These are phyloP conservation scores for Pouteria glomerata DNA, from an alignment of 148 eudicot genomes.

Conservation along the genomic window DNA sequence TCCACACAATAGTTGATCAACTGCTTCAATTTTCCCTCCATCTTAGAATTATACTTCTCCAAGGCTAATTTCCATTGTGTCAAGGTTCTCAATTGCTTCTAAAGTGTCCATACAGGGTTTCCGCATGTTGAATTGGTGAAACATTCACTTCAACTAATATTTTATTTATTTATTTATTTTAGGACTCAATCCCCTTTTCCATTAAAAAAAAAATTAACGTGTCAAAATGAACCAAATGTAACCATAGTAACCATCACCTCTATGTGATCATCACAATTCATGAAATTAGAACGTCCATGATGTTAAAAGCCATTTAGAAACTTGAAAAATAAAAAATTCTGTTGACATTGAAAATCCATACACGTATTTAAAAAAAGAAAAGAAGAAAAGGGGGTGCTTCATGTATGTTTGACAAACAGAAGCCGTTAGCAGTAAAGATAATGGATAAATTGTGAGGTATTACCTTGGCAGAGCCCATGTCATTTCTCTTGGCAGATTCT, in stretches of 20 bases:
- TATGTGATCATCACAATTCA: not conserved
- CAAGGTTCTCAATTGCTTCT: not conserved
- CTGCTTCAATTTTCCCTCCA: not conserved
- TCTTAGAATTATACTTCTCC: not conserved
- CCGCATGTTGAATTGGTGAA: not conserved
- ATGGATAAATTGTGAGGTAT: not conserved
- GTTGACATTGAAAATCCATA: no score
- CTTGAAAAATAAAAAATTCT: not conserved
- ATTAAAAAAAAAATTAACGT: no score
- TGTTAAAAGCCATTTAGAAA: not conserved
- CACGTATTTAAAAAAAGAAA: not conserved
- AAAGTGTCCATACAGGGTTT: not conserved
- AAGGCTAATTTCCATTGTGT: not conserved
- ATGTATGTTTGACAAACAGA: not conserved
- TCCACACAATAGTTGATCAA: no score
- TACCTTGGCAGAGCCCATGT: constrained; percentile 98
- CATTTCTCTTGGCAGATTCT: constrained; percentile 96
- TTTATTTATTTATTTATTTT: not conserved
- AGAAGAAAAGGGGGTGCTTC: not conserved
- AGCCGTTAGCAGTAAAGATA: no score
- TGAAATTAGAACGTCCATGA: not conserved
- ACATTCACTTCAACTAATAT: not conserved
- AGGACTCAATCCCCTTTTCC: not conserved
- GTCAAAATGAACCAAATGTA: not conserved
- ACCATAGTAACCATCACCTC: not conserved